Evolutionary conservation across 148 eudicot species (phyloP), one percentile per base, ranked within the genome.

Genomic region (Mesembryanthemum crystallinum): DNA sequence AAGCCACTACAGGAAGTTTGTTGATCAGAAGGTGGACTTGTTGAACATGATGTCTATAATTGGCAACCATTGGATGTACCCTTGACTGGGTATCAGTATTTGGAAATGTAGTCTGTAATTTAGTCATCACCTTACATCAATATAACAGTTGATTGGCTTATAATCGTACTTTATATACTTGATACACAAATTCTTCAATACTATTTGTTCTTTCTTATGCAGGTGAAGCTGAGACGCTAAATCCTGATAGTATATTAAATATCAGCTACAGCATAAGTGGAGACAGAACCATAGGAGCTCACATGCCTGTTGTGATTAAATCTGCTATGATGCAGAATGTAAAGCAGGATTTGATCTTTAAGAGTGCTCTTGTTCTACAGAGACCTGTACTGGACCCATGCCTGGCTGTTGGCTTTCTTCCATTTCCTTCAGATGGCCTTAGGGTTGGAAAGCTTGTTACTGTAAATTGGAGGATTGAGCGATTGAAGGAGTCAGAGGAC

Each of bases 391-490:
- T 95, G 77, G 97, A 95, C 85, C 99, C 99, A 69, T 92, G 94
- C 85, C 83, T 92, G 76, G 97, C 97, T 28, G 91, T 95, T 80
- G 99, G 99, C 77, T 95, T 95, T 81, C 99, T 92, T 81, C 92
- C 99, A 58, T 90, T 95, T 78, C 90, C 96, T 64, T 91, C 92
- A 65, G 89, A 84, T 69, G 89, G 91, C 72, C 94, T 95, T 71
- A 85, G 87, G 79, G 99, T 92, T 77, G 97, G 98, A 73, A 90
- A 89, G 79, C 97, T 95, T 67, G 86, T 95, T 79, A 85, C 92
- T 65, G 90, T 95, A 80, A 88, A 89, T 76, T 95, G 99, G 99
- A 88, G 96, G 76, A 88, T 95, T 49, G 99, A 95, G 87, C 87
- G 99, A 80, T 78, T 95, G 69, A 92, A 95, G 86, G 89, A 87